Evolutionary conservation across 1,284 basidiomycete species (phyloP), one percentile per base, ranked within the genome.

Genomic region (Coniferiporia weirii): DNA sequence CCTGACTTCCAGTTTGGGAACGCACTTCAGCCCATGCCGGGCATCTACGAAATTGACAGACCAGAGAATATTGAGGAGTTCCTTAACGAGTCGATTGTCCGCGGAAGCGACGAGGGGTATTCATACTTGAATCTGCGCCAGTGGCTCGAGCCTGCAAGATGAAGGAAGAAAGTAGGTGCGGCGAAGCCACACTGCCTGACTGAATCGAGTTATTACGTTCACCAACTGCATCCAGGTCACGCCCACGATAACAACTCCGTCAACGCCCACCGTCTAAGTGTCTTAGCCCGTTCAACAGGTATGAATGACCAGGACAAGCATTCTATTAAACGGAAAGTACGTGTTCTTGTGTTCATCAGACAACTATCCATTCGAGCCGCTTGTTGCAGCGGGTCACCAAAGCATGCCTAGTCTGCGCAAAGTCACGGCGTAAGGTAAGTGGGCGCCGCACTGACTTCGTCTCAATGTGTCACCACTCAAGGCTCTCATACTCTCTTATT

Each of bases 361-460:
- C 36, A 22, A 17, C 50, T 47, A 19, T 27, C 15, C 48, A 46
- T 40, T 17, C 36, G 19, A 40, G 35, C 34, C 38, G 38, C 9
- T 15, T 40, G 22, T 45, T 36, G 38, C 45, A 62, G 61, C 61
- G 61, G 12, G 61, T 62, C 7, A 62, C 61, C 19, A 62, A 62
- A 35, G 61, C 61, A 20, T 62, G 61, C 49, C 57, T 59, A 40
- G 61, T 59, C 35, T 62, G 61, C 52, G 61, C 61, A 19, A 62
- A 59, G 36, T 62, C 61, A 19, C 46, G 61, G 40, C 57, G 61
- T 13, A 62, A 62, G 53, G 60, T 61, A 43, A 35, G 56, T 49
- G 19, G 6, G 38, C 38, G 3, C 38, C 38, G 27, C 27, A 27
- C 27, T 27, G 27, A 27, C 27, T 27, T 27, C 5, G 27, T 27